These are phyloP conservation scores for Entomortierella beljakovae DNA, from an alignment of 192 early-diverging fungal genomes.

Conservation along the genomic window DNA sequence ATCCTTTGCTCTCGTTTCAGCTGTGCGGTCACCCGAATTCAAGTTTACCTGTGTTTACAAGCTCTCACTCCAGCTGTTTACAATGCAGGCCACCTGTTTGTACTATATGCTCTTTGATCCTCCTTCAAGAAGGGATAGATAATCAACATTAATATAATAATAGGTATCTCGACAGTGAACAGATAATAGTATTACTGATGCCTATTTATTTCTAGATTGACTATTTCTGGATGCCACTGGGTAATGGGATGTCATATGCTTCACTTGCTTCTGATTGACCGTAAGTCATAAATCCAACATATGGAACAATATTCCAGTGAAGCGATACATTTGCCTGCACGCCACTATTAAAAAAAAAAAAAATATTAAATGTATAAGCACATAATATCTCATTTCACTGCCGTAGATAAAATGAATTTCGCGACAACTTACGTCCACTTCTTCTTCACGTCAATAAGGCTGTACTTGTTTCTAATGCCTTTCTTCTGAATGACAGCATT, in stretches of 20 bases:
- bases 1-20: too few species aligned
- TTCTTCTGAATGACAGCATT: conserved; percentile 69
- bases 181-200: too few species aligned
- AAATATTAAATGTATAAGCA: neutral
- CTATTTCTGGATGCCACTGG: conserved; percentile 50
- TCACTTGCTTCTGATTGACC: conserved; percentile 49
- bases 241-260: conserved; percentile 46
- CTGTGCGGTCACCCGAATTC: too few species aligned
- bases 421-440: conserved; percentile 70
- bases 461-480: conserved; percentile 75
- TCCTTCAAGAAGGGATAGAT: too few species aligned
- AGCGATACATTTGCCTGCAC: conserved; percentile 78
- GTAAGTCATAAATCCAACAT: conserved; percentile 75
- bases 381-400: neutral
- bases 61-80: too few species aligned
- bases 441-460: conserved; percentile 72
- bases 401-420: neutral
- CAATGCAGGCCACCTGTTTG: too few species aligned
- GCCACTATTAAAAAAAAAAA: conserved; percentile 57
- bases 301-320: conserved; percentile 86
- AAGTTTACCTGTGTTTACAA: too few species aligned
- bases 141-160: too few species aligned
- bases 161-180: too few species aligned
- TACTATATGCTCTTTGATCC: too few species aligned
- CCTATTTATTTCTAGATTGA: too few species aligned